Conservation (phyloP, 2,329 filamentous ascomycete genomes). For the Ramularia collo-cygni region DNA sequence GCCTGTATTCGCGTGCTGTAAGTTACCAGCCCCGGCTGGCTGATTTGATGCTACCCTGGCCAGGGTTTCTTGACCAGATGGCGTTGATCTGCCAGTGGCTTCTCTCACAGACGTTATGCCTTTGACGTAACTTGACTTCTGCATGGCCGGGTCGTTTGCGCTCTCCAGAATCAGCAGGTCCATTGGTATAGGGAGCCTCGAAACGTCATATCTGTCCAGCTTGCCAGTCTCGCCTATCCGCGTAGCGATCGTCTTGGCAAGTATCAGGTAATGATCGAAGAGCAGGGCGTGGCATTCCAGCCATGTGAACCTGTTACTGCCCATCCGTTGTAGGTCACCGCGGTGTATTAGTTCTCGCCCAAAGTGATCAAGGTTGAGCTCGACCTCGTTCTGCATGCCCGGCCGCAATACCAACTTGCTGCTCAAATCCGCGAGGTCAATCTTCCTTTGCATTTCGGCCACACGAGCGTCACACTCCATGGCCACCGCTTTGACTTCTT, state of each 20-base stretch:
- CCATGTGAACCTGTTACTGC: conserved; percentile 83
- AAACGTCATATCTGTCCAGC: conserved; percentile 83
- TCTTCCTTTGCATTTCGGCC: conserved; percentile 84
- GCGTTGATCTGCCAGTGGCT: conserved; percentile 36
- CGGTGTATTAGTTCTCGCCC: conserved; percentile 82
- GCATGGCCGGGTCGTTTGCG: conserved; percentile 81
- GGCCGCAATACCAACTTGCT: conserved; percentile 77
- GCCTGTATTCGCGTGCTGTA: conserved; percentile 63
- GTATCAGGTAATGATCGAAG: conserved; percentile 92
- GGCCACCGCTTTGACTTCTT: conserved; percentile 85
- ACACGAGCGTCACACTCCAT: conserved; percentile 88
- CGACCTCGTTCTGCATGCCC: conserved; percentile 73
- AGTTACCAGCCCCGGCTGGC: conserved; percentile 39
- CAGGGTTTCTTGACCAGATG: conserved; percentile 41
- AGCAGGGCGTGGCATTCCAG: conserved; percentile 88
- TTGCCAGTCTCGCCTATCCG: conserved; percentile 66
- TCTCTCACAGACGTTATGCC: conserved; percentile 63
- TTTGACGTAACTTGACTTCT: conserved; percentile 62
- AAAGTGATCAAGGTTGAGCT: conserved; percentile 87
- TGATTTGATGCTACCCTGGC: conserved; percentile 36
- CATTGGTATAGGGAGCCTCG: conserved; percentile 93
- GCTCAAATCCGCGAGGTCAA: conserved; percentile 77
- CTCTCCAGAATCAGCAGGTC: conserved; percentile 88
- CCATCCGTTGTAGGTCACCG: conserved; percentile 82
- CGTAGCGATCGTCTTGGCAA: conserved; percentile 67